Evolutionary conservation across 2,329 filamentous ascomycete genomes (phyloP).

Genomic region (Colletotrichum costaricense): DNA sequence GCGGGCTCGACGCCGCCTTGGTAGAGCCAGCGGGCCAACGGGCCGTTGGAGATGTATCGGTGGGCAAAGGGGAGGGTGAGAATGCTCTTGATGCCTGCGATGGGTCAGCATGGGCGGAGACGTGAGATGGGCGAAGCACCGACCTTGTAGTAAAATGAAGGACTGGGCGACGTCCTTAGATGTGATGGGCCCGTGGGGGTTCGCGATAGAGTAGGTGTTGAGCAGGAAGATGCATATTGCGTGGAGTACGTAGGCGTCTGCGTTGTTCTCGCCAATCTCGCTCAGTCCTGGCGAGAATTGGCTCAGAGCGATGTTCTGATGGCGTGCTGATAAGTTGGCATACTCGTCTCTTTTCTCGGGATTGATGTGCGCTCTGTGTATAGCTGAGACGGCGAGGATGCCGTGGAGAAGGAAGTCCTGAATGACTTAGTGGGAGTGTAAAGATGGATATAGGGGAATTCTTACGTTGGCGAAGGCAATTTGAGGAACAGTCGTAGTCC

Average conservation of each 20-base stretch:
- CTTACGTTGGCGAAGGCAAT: conserved; percentile 25
- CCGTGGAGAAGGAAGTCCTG: conserved; percentile 39
- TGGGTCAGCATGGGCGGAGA: not conserved
- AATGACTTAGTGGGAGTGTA: not conserved
- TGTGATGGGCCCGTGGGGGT: conserved; percentile 16
- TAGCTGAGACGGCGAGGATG: conserved; percentile 36
- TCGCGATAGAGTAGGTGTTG: conserved; percentile 37
- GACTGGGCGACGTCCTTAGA: conserved; percentile 36
- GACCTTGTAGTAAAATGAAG: conserved; percentile 37
- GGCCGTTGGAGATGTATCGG: conserved; percentile 24
- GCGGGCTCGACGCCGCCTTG: conserved; percentile 26
- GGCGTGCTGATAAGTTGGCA: conserved; percentile 32
- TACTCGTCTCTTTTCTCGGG: conserved; percentile 33
- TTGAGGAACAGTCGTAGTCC: conserved; percentile 28
- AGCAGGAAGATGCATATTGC: conserved; percentile 38
- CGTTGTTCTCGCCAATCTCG: conserved; percentile 36
- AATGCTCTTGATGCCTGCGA: conserved; percentile 34
- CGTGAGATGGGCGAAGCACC: too few species aligned
- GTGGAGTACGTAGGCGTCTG: conserved; percentile 38
- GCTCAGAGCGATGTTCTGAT: conserved; percentile 36
- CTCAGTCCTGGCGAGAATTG: conserved; percentile 33
- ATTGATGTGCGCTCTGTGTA: conserved; percentile 34
- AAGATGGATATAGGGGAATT: too few species aligned
- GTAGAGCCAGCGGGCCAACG: conserved; percentile 30
- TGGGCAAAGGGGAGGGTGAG: conserved; percentile 26